These are phyloP conservation scores for Eutypa lata DNA, from an alignment of 2,329 filamentous ascomycete species.

Conservation along the genomic window DNA sequence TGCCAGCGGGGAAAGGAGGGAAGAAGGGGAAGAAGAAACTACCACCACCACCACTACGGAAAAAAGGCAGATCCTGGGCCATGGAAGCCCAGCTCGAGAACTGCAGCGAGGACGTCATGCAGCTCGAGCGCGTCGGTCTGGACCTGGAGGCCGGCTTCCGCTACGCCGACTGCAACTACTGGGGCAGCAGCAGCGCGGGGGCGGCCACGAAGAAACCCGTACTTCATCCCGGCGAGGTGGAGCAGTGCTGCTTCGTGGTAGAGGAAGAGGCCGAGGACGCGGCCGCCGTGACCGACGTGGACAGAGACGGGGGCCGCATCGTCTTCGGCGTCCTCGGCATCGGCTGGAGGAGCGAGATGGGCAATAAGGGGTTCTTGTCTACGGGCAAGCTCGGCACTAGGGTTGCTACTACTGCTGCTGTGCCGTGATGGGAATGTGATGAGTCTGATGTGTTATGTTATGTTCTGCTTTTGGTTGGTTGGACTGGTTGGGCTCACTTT, in stretches of 20 bases:
- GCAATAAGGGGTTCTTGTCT: conserved; percentile 80
- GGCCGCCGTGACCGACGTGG: conserved; percentile 35
- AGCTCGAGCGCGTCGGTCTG: conserved; percentile 65
- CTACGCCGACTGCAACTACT: conserved; percentile 58
- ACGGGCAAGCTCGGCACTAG: conserved; percentile 75
- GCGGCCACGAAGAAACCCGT: conserved; percentile 41
- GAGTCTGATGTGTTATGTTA: too few species aligned
- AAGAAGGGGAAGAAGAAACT: conserved; percentile 22
- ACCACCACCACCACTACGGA: conserved; percentile 12
- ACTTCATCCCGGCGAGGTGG: conserved; percentile 60
- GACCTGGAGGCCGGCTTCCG: conserved; percentile 49
- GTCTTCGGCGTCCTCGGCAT: conserved; percentile 80
- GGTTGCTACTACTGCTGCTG: conserved; percentile 8
- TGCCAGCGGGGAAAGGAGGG: not conserved
- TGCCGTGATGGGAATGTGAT: too few species aligned
- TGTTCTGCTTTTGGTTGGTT: too few species aligned
- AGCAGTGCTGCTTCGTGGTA: conserved; percentile 64
- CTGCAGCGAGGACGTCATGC: conserved; percentile 77
- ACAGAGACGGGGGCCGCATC: conserved; percentile 55
- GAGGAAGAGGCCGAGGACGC: conserved; percentile 38
- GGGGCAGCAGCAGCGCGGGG: conserved; percentile 33
- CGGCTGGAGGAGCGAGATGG: conserved; percentile 87
- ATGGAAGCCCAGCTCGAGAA: conserved; percentile 96
- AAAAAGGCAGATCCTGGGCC: conserved; percentile 54
- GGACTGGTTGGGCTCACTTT: too few species aligned